A percentile compares a stretch with the other conserved stretches of the same genome.
Evolutionary conservation across 2,329 filamentous ascomycete species (phyloP).

Genomic region (Neofusicoccum parvum): DNA sequence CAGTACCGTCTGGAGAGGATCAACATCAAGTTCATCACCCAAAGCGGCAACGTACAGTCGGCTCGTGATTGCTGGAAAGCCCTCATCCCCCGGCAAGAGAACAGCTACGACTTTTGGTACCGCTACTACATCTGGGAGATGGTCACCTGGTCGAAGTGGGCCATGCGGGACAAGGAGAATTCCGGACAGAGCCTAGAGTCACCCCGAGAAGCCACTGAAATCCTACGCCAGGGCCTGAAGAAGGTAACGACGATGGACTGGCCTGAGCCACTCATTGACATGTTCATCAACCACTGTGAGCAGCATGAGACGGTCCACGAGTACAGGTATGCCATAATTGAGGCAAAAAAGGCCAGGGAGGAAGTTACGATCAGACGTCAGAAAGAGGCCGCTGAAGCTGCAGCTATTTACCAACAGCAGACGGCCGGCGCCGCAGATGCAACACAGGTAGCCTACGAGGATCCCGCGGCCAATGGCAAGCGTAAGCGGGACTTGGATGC

Average conservation of each 20-base stretch:
- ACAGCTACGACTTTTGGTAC: constrained; percentile 92
- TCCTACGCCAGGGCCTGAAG: constrained; percentile 71
- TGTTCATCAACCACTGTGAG: constrained; percentile 80
- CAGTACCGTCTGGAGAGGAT: constrained; percentile 88
- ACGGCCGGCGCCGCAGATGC: constrained; percentile 28
- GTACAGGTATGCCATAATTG: constrained; percentile 72
- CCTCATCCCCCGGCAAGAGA: constrained; percentile 67
- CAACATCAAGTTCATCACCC: constrained; percentile 86
- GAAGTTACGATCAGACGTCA: constrained; percentile 65
- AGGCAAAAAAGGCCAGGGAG: constrained; percentile 69
- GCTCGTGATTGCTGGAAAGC: constrained; percentile 78
- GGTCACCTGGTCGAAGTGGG: constrained; percentile 64
- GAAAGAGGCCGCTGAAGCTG: constrained; percentile 64
- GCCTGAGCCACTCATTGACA: constrained; percentile 74
- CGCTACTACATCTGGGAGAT: constrained; percentile 93
- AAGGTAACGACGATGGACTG: constrained; percentile 67
- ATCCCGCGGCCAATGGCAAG: constrained; percentile 53
- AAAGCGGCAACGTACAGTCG: constrained; percentile 74
- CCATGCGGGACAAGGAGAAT: constrained; percentile 53
- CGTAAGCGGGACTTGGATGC: constrained; percentile 71
- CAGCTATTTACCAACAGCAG: constrained; percentile 40
- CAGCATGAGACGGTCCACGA: constrained; percentile 82
- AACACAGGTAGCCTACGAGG: constrained; percentile 26
- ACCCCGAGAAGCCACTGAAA: constrained; percentile 72
- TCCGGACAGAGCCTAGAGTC: constrained; percentile 54